Evolutionary conservation across 257 asterid genomes (phyloP), one percentile per base, ranked within the genome.

Genomic region (Nyctanthes arbortristis): DNA sequence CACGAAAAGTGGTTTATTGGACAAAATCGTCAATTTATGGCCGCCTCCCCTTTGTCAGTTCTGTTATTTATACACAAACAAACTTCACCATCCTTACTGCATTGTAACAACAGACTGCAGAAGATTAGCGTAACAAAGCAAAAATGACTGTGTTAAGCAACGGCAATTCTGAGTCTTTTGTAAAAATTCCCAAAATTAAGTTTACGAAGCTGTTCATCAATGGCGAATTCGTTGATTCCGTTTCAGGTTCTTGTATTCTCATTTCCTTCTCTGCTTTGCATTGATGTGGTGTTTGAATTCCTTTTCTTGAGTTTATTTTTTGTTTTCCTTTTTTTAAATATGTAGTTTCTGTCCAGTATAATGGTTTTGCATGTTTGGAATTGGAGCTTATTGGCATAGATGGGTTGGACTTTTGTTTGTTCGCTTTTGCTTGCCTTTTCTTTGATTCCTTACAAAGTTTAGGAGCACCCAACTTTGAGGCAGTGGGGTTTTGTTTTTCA

Each of bases 141-240:
- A 40, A 20, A 3, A 81, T 78, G 87, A 18, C 79, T 11, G 76
- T 20, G 5, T 36, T 66, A 36, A 68, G 69, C 59, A 67, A 74
- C 33, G 75, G 82, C 37, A 33, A 14, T 11, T 39, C 25, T 29
- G 75, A 79, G 37, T 57, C 73, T 35, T 70, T 49, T 3, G 7
- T 64, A 43, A 80, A 74, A 39, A 52, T 77, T 54, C 90, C 90
- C 14, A 37, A 79, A 63, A 78, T 88, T 68, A 89, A 83, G 55
- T 89, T 89, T 77, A 84, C 88, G 33, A 80, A 84, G 73, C 78
- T 89, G 31, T 87, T 89, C 87, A 84, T 87, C 84, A 81, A 87
- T 39, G 96, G 96, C 16, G 72, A 83, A 7, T 89, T 84, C 73
- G 84, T 83, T n/a, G 85, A 81, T 72, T 75, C 91, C 32, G 9